These are phyloP conservation scores for Astrocystis sublimbata DNA, from an alignment of 495 filamentous ascomycete genomes.

Conservation along the genomic window DNA sequence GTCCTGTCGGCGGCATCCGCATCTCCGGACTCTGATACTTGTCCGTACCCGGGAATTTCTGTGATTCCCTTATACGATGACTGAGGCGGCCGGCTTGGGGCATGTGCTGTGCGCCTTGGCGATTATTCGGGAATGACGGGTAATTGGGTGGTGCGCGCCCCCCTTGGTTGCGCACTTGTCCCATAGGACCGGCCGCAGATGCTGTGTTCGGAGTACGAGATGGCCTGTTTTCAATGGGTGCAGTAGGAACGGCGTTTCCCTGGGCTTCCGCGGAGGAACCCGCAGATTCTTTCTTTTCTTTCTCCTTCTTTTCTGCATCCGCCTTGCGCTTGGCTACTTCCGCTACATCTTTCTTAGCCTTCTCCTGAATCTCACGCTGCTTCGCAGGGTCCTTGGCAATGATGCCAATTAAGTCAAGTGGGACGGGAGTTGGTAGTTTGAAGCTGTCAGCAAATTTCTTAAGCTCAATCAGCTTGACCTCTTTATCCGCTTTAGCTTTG, in stretches of 20 bases:
- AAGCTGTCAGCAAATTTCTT: slow-evolving; percentile 94
- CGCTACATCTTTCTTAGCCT: slow-evolving; percentile 68
- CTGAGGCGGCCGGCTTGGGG: slow-evolving; percentile 37
- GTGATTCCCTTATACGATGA: slow-evolving; percentile 49
- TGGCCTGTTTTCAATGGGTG: slow-evolving; percentile 27
- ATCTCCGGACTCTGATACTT: slow-evolving; percentile 46
- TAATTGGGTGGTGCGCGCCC: slow-evolving; percentile 25
- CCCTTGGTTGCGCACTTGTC: slow-evolving; percentile 25
- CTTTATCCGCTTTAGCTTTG: slow-evolving; percentile 80
- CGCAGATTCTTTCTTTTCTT: slow-evolving; percentile 40
- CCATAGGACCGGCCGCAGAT: slow-evolving; percentile 30
- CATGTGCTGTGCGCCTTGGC: slow-evolving; percentile 39
- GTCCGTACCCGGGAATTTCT: no score
- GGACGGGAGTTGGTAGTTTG: slow-evolving; percentile 88
- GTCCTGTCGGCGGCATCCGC: slow-evolving; percentile 55
- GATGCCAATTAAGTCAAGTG: slow-evolving; percentile 88
- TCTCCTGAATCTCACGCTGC: slow-evolving; percentile 88
- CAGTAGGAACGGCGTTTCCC: slow-evolving; percentile 29
- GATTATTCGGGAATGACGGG: slow-evolving; percentile 34
- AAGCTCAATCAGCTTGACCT: slow-evolving; percentile 86
- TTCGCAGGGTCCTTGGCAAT: slow-evolving; percentile 92
- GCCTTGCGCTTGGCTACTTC: slow-evolving; percentile 52
- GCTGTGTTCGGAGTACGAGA: slow-evolving; percentile 25
- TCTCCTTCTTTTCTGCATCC: slow-evolving; percentile 42
- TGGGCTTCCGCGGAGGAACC: slow-evolving; percentile 35